These are phyloP conservation scores for Trichocladium antarcticum DNA, from an alignment of 495 filamentous ascomycete genomes.

Conservation along the genomic window DNA sequence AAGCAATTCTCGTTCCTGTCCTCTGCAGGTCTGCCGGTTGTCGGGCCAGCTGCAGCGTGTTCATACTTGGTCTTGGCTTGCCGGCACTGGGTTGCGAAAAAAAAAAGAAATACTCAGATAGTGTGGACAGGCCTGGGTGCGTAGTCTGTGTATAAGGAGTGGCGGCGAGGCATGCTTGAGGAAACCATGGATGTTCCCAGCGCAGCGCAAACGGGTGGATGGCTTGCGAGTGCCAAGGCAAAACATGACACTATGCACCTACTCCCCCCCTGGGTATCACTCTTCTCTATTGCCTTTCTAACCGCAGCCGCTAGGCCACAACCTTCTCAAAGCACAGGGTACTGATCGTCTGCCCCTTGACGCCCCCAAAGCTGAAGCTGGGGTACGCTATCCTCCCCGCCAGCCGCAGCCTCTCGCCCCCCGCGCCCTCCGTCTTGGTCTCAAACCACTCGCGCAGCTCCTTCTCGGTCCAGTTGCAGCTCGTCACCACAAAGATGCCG, in stretches of 20 bases:
- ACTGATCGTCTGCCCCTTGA: slow-evolving; percentile 73
- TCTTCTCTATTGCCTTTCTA: not conserved
- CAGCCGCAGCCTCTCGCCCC: slow-evolving; percentile 26
- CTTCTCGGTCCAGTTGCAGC: slow-evolving; percentile 94
- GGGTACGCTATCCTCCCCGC: slow-evolving; percentile 67
- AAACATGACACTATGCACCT: not conserved
- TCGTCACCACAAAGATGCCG: slow-evolving; percentile 74
- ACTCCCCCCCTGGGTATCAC: not conserved
- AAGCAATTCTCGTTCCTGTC: slow-evolving; percentile 19
- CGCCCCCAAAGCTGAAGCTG: slow-evolving; percentile 74
- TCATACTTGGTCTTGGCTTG: not conserved
- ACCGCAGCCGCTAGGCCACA: not conserved
- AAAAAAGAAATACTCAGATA: too few species aligned
- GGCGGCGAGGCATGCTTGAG: not conserved
- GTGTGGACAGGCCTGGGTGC: too few species aligned
- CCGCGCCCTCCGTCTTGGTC: slow-evolving; percentile 13
- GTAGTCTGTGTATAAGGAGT: too few species aligned
- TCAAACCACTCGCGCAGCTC: slow-evolving; percentile 73
- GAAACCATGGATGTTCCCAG: too few species aligned
- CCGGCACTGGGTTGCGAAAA: too few species aligned
- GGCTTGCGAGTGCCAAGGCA: too few species aligned
- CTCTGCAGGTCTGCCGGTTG: not conserved
- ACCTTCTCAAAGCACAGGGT: slow-evolving; percentile 62
- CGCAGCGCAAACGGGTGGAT: too few species aligned
- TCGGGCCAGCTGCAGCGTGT: not conserved